Evolutionary conservation across 1,139 yeast species (phyloP), one percentile per base, ranked within the genome.

Genomic region (Meyerozyma guilliermondii): DNA sequence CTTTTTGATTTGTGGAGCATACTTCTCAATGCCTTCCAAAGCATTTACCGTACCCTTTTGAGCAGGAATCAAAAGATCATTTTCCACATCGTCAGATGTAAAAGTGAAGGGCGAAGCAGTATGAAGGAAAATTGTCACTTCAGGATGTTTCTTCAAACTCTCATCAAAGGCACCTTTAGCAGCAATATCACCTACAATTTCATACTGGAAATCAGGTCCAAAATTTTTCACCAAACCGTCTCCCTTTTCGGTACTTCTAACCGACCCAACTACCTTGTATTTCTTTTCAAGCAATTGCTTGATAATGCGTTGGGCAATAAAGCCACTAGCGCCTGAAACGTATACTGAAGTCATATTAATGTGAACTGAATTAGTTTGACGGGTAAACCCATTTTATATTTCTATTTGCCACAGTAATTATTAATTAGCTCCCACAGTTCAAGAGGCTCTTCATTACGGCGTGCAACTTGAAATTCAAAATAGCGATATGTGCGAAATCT

Each of bases 71-170:
- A 40, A 17, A n/a, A 49, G 29, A 20, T 52, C 56, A 18, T 46
- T 45, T 38, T 53, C 55, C 7, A 51, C 47, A 31, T 54, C 47
- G 7, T 48, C 51, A 14, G 53, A 46, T 7, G 51, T 51, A 46
- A 59, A 59, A 37, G 50, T 49, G 44, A 68, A 56, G 14, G 77
- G 76, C 40, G 74, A 67, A 3, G 76, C 76, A 5, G 73, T 62
- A 55, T 72, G 76, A 38, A 72, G 47, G 38, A 72, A 64, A 20
- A 55, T 58, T 10, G 59, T 53, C 24, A 65, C 56, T 17, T 65
- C 65, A 2, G 55, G 52, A 42, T 68, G 62, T 24, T 51, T 55
- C 17, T 52, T 43, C 30, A 71, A 53, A 2, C 63, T 65, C 3
- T 53, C 51, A 43, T 68, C 71, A 43, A 71, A 72, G 0, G 72